Conservation (phyloP, 2,329 filamentous ascomycete genomes). For the Stemphylium beticola region DNA sequence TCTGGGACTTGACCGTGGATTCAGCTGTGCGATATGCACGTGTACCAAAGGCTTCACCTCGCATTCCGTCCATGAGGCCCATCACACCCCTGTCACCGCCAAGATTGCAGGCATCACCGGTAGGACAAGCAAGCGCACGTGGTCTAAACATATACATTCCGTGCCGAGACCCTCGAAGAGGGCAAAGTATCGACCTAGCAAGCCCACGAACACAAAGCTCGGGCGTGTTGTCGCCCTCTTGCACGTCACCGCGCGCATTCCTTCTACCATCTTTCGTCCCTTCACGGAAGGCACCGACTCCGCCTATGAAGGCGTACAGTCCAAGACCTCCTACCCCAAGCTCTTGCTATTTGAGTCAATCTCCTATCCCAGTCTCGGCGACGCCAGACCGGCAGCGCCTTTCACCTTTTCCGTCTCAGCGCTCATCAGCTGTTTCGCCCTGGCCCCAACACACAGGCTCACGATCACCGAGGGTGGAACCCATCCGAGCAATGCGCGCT, state of each 20-base stretch:
- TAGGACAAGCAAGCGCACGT: constrained; percentile 24
- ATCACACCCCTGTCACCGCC: constrained; percentile 29
- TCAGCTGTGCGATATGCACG: constrained; percentile 17
- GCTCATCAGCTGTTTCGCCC: neutral
- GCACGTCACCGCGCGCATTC: constrained; percentile 30
- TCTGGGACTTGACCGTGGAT: constrained; percentile 17
- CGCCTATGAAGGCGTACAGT: constrained; percentile 21
- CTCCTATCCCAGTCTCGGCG: constrained; percentile 9
- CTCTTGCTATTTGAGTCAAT: constrained; percentile 12
- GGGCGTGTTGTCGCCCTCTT: constrained; percentile 32
- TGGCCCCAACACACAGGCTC: neutral
- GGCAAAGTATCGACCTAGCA: constrained; percentile 8
- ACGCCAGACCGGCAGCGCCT: constrained; percentile 10
- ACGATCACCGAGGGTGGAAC: neutral
- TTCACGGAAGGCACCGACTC: constrained; percentile 19
- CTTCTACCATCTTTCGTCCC: constrained; percentile 22
- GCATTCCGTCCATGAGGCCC: constrained; percentile 25
- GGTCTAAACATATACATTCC: constrained; percentile 35
- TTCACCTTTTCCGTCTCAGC: constrained; percentile 14
- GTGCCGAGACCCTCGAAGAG: constrained; percentile 6
- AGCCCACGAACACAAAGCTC: constrained; percentile 41
- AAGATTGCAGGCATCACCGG: constrained; percentile 17
- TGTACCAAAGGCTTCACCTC: constrained; percentile 29
- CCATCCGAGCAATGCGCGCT: constrained; percentile 3
- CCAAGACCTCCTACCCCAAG: constrained; percentile 6